Evolutionary conservation across 164 flowering plant genomes (phyloP), one percentile per base, ranked within the genome.

Genomic region (Kingdonia uniflora): DNA sequence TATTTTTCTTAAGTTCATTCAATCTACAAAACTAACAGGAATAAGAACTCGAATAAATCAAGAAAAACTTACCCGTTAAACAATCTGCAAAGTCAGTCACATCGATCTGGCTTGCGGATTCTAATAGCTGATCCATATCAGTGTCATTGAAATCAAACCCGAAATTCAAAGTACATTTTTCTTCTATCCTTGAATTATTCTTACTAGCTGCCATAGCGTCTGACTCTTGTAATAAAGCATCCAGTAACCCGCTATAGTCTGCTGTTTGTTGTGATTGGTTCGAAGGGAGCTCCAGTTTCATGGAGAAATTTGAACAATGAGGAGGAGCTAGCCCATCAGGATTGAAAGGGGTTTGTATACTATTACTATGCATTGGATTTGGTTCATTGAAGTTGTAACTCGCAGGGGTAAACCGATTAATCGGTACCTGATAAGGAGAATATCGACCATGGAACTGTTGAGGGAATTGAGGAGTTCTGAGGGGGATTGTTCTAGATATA

Each of bases 231-330:
- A 74, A 53, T 5, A 74, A 64, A 39, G 69, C 74, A 57, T 76
- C 80, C 69, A 76, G 49, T 46, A 69, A 44, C n/a, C 76, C 78
- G 17, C 67, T 61, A 19, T 58, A 14, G 50, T 37, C 40, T 52
- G 49, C 57, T 14, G 51, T 19, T 48, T 53, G 52, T 23, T 57
- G 46, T 6, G 37, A 15, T 71, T 71, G 74, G 74, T 39, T 60
- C 64, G 71, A 71, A 67, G 66, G 71, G 71, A 71, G 74, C 71
- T 73, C 68, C 70, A 59, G 1, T 56, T 58, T 66, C 42, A 56
- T 22, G 46, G 66, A 23, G 55, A 46, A 56, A 45, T 14, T 11
- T 12, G 62, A 26, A 37, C 22, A 37, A 3, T 60, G 19, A 23
- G 52, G 19, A 23, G 52, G 43, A 16, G 38, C 38, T 19, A 44